Percentiles rank a stretch among this genome's conserved stretches.
These are phyloP conservation scores for Plasmodium gaboni DNA, from an alignment of 169 alveolate species.

Conservation along the genomic window DNA sequence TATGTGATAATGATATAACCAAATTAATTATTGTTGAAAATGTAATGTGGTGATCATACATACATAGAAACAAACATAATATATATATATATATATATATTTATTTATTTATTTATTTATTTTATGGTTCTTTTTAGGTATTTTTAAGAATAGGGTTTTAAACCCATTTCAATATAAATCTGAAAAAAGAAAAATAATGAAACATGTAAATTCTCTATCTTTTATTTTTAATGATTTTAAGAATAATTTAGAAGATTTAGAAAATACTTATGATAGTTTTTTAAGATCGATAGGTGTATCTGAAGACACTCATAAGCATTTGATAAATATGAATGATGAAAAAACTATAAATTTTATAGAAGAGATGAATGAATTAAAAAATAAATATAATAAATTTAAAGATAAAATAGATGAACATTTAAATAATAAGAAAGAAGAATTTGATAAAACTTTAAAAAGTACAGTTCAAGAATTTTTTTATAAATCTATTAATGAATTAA, in stretches of 20 bases:
- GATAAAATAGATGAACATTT: slow-evolving; percentile 22
- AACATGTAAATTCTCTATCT: slow-evolving; percentile 15
- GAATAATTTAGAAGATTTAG: slow-evolving; percentile 35
- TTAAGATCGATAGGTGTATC: slow-evolving; percentile 14
- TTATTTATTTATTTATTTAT: neutral
- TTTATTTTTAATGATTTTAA: slow-evolving; percentile 18
- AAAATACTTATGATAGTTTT: slow-evolving; percentile 17
- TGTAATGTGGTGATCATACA: neutral
- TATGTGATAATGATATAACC: no score
- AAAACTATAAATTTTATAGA: slow-evolving; percentile 31
- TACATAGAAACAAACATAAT: neutral
- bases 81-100: slow-evolving; percentile 1
- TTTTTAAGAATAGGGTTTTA: slow-evolving; percentile 24
- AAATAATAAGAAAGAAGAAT: slow-evolving; percentile 41
- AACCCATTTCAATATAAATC: slow-evolving; percentile 46
- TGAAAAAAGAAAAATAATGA: slow-evolving; percentile 36
- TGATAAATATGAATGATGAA: slow-evolving; percentile 26
- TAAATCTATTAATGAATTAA: slow-evolving; percentile 27
- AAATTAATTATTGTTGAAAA: neutral
- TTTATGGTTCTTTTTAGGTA: slow-evolving; percentile 1
- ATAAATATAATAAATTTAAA: slow-evolving; percentile 28
- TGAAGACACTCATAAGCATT: slow-evolving; percentile 21
- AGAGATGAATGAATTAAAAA: slow-evolving; percentile 39
- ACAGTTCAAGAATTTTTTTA: slow-evolving; percentile 35
- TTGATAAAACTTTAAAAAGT: slow-evolving; percentile 9